Percentiles rank a stretch among this genome's conserved stretches.
phyloP scores from a whole-genome alignment of 345 rosid species.

The Syzygium jambos region DNA sequence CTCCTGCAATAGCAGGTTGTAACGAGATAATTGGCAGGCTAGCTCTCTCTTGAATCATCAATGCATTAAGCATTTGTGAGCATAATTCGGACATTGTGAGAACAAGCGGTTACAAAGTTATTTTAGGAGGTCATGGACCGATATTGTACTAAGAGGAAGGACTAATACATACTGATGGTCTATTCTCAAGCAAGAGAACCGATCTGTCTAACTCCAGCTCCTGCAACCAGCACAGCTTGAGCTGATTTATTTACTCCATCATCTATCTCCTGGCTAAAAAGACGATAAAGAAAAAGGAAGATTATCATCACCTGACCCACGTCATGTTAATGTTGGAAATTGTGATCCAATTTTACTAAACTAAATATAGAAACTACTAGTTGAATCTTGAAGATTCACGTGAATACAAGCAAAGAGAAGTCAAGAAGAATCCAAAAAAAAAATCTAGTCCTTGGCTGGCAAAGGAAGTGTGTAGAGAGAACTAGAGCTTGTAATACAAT shows the following conservation, averaged over 20 bases:
- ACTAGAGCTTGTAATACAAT: too few relatives aligned
- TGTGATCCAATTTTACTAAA: too few relatives aligned
- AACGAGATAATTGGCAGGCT: constrained; percentile 60
- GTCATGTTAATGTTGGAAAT: background rate
- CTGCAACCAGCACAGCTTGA: constrained; percentile 76
- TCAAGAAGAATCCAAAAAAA: too few relatives aligned
- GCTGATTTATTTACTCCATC: constrained; percentile 87
- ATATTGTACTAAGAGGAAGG: background rate
- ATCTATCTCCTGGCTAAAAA: constrained; percentile 70
- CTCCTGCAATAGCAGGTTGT: constrained; percentile 67
- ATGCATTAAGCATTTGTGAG: constrained; percentile 9
- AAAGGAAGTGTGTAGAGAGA: too few relatives aligned
- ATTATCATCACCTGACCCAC: background rate
- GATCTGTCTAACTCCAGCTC: constrained; percentile 67
- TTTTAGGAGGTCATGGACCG: background rate
- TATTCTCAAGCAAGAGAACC: constrained; percentile 64
- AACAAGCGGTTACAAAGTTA: background rate
- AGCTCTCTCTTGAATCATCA: constrained; percentile 82
- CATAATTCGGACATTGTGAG: background rate
- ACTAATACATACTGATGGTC: constrained; percentile 48
- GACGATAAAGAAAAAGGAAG: background rate
- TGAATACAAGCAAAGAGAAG: too few relatives aligned
- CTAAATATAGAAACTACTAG: too few relatives aligned
- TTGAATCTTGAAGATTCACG: too few relatives aligned
- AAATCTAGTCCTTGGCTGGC: too few relatives aligned